Percentiles rank a stretch among this genome's conserved stretches.
phyloP scores from a whole-genome alignment of 1,139 yeast genomes.

The Pichiaceae sp. region DNA sequence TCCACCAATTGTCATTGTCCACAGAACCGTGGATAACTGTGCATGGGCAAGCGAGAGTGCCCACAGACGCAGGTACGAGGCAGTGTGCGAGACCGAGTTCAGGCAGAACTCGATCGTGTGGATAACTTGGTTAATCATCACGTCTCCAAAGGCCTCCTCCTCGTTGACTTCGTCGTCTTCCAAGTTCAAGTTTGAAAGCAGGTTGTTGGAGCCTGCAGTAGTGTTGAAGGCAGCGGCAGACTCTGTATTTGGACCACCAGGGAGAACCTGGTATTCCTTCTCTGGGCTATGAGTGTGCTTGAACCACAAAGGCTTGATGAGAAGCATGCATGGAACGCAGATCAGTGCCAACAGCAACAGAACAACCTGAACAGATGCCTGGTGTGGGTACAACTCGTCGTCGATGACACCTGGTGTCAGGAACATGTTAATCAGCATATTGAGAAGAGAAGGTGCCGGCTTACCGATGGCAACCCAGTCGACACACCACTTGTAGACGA shows the following conservation, averaged over 20 bases:
- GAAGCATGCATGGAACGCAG: constrained; percentile 71
- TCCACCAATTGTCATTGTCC: constrained; percentile 70
- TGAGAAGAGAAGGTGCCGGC: constrained; percentile 75
- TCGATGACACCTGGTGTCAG: constrained; percentile 67
- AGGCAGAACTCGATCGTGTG: constrained; percentile 75
- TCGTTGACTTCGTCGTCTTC: constrained; percentile 48
- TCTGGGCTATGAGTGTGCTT: constrained; percentile 20
- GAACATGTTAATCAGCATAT: constrained; percentile 78
- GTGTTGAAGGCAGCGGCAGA: constrained; percentile 11
- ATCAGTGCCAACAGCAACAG: constrained; percentile 52
- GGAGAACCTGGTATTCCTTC: constrained; percentile 15
- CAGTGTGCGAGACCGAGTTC: constrained; percentile 74
- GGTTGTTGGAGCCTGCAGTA: constrained; percentile 24
- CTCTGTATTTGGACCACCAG: constrained; percentile 4
- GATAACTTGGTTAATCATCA: constrained; percentile 72
- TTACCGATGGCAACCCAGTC: constrained; percentile 63
- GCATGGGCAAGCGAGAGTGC: constrained; percentile 75
- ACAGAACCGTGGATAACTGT: constrained; percentile 63
- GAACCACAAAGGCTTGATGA: constrained; percentile 55
- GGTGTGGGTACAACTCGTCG: constrained; percentile 58
- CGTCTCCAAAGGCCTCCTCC: constrained; percentile 60
- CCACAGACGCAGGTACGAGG: constrained; percentile 72
- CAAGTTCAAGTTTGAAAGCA: constrained; percentile 22
- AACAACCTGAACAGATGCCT: constrained; percentile 51
- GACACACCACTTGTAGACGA: constrained; percentile 71